These are phyloP conservation scores for Magnusiomyces fungicola DNA, from an alignment of 1,139 yeast genomes.

Conservation along the genomic window DNA sequence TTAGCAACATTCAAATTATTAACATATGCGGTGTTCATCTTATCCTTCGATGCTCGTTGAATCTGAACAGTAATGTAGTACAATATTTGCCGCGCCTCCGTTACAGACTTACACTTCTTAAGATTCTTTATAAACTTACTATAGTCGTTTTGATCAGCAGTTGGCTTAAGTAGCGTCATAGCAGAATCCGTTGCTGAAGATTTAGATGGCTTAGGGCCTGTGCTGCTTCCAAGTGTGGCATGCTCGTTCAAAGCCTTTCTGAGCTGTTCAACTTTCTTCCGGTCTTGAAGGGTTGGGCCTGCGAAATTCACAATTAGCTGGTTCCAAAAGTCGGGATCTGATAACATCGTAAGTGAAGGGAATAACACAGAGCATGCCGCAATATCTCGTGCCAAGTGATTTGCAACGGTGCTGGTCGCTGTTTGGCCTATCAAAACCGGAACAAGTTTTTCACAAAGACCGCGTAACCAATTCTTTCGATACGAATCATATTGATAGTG, in stretches of 20 bases:
- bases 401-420: conserved; percentile 42
- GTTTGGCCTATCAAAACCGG: conserved; percentile 51
- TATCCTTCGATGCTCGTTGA: conserved; percentile 22
- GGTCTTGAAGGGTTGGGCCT: conserved; percentile 62
- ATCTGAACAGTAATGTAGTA: conserved; percentile 39
- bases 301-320: conserved; percentile 52
- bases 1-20: conserved; percentile 28
- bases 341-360: conserved; percentile 50
- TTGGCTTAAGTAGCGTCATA: conserved; percentile 22
- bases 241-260: conserved; percentile 66
- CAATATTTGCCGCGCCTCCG: conserved; percentile 40
- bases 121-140: conserved; percentile 40
- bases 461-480: conserved; percentile 48
- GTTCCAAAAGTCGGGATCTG: conserved; percentile 77
- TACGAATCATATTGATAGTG: conserved; percentile 38
- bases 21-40: conserved; percentile 20
- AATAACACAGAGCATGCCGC: conserved; percentile 47
- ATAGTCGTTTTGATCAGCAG: conserved; percentile 34
- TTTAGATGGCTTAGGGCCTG: conserved; percentile 13
- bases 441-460: conserved; percentile 39
- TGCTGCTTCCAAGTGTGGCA: conserved; percentile 29
- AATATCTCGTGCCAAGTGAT: conserved; percentile 53
- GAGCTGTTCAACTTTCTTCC: conserved; percentile 67
- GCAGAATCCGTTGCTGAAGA: conserved; percentile 2
- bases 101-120: conserved; percentile 30